Base-by-base conservation (phyloP, 2,329 filamentous ascomycete species). In the Neonectria ditissima region DNA sequence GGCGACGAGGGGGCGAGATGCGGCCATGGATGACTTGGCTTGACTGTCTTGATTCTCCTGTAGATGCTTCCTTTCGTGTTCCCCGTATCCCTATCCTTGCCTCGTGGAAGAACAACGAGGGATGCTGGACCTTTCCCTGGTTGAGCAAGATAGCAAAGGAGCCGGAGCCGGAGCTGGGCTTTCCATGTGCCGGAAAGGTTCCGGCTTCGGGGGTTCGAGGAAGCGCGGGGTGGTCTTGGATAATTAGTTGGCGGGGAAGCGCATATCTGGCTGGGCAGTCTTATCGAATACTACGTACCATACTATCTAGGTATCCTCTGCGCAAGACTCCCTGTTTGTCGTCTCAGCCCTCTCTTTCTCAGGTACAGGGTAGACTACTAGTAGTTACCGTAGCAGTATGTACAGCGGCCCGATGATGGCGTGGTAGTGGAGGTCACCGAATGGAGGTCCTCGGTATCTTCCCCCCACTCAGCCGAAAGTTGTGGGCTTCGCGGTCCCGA, bases 1-100 rank as follows among this genome's bases (percentile, higher is more conserved):
- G 16, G 74, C 77, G 4, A 82, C 79, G 5, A 73, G 73, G 52
- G 69, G 70, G 47, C 72, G 68, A 53, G 53, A 28, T n/a, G 60
- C 26, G 10, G 54, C 20, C 50, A 58, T 63, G 34, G 30, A 11
- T 34, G 34, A n/a, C 20, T 18, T n/a, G n/a, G n/a, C 24, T 26
- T 26, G 18, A 16, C 7, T 24, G 20, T 48, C 8, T 39, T 48
- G 22, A 14, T 13, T 32, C n/a, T 45, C 18, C n/a, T 47, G 24
- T 22, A 7, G 24, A 32, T 55, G 22, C 13, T 16, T 30, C 18
- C 5, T 44, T 24, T 28, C 6, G 14, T 41, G 14, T 24, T 53
- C 13, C 8, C 9, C 6, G 24, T 32, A 16, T n/a, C 20, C 24
- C 30, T 11, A 24, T 24, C 11, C 16, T 41, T 30, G 2, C 51